Evolutionary conservation across 345 rosid genomes (phyloP).

Genomic region (Kernera saxatilis): DNA sequence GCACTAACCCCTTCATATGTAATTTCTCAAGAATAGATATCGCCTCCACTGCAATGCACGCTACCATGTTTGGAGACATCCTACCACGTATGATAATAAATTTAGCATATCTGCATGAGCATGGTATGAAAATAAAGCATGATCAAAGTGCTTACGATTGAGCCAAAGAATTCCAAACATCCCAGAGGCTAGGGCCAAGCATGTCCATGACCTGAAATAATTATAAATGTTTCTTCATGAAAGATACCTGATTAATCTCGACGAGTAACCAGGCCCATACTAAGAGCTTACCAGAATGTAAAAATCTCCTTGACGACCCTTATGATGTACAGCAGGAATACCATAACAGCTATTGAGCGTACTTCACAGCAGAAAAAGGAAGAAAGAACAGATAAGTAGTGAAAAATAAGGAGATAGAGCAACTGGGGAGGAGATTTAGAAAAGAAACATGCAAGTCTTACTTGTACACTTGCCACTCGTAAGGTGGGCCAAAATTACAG

Average conservation of each 20-base stretch:
- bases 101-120: slow-evolving; percentile 4
- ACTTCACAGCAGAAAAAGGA: slow-evolving; percentile 28
- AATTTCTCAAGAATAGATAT: slow-evolving; percentile 88
- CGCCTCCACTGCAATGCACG: slow-evolving; percentile 92
- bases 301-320: slow-evolving; percentile 96
- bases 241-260: neutral
- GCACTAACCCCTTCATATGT: slow-evolving; percentile 71
- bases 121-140: neutral
- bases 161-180: slow-evolving; percentile 81
- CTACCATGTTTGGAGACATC: slow-evolving; percentile 85
- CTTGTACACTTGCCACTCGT: slow-evolving; percentile 99
- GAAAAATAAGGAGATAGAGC: slow-evolving; percentile 1
- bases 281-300: slow-evolving; percentile 69
- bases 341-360: slow-evolving; percentile 76
- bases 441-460: slow-evolving; percentile 26
- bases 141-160: slow-evolving; percentile 57
- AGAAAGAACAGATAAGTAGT: slow-evolving; percentile 5
- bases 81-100: slow-evolving; percentile 37
- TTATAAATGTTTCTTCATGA: neutral
- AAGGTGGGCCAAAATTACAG: slow-evolving; percentile 93
- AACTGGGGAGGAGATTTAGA: neutral
- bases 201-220: slow-evolving; percentile 91
- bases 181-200: slow-evolving; percentile 98
- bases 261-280: neutral
- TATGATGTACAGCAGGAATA: slow-evolving; percentile 76